Evolutionary conservation across 2,329 filamentous ascomycete genomes (phyloP).

Genomic region (Paracoccidioides lutzii): DNA sequence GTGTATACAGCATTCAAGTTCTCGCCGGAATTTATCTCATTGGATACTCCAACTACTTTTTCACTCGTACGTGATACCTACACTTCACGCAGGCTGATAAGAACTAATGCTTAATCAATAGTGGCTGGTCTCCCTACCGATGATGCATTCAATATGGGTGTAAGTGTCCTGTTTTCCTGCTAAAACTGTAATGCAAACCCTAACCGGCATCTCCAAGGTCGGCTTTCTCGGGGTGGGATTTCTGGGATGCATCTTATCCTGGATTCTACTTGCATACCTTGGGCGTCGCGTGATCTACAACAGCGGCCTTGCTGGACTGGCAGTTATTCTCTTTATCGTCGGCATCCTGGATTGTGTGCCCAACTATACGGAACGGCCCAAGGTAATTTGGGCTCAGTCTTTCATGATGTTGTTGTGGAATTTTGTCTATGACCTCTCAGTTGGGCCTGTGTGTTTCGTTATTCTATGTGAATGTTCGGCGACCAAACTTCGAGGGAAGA

Average conservation of each 20-base stretch:
- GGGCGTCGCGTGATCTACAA: conserved; percentile 24
- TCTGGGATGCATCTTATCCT: conserved; percentile 25
- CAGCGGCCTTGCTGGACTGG: conserved; percentile 21
- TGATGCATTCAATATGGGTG: conserved; percentile 28
- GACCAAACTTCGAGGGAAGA: conserved; percentile 32
- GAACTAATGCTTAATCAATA: neutral
- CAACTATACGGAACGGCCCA: conserved; percentile 14
- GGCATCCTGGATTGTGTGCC: conserved; percentile 30
- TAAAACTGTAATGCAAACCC: neutral
- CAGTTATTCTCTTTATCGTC: conserved; percentile 24
- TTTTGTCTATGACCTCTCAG: conserved; percentile 28
- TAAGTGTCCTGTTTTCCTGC: conserved; percentile 8
- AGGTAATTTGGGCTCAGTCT: conserved; percentile 22
- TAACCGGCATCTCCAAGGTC: conserved; percentile 11
- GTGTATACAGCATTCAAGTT: conserved; percentile 33
- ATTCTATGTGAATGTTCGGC: conserved; percentile 37
- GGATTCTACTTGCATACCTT: conserved; percentile 22
- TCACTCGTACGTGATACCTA: conserved; percentile 5
- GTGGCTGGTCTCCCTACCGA: conserved; percentile 19
- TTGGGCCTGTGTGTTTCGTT: conserved; percentile 34
- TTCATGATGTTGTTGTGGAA: conserved; percentile 27
- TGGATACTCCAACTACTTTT: conserved; percentile 24
- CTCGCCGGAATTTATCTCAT: conserved; percentile 32
- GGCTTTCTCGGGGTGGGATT: conserved; percentile 28
- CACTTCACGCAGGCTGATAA: neutral